A percentile compares a stretch with the other conserved stretches of the same genome.
Evolutionary conservation across 2,329 filamentous ascomycete genomes (phyloP).

Genomic region (Talaromyces sp.): DNA sequence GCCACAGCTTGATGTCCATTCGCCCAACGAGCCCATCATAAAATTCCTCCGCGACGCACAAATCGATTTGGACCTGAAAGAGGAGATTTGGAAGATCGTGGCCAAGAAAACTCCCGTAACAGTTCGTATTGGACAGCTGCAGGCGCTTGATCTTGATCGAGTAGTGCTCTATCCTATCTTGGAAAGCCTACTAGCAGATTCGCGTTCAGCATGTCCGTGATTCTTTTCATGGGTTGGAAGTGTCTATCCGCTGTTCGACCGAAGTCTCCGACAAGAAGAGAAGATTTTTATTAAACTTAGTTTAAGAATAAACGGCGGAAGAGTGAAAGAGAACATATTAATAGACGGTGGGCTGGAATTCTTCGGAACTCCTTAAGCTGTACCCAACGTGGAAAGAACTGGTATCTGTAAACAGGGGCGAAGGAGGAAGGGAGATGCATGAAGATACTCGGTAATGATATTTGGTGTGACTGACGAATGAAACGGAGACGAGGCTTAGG

Average conservation of each 20-base stretch:
- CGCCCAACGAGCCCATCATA: conserved; percentile 7
- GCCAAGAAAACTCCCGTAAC: not conserved
- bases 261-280: too few species aligned
- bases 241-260: not conserved
- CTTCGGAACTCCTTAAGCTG: too few species aligned
- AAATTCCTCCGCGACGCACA: conserved; percentile 18
- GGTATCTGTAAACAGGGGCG: too few species aligned
- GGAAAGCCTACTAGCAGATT: conserved; percentile 10
- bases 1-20: conserved; percentile 15
- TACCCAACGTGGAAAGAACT: too few species aligned
- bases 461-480: too few species aligned
- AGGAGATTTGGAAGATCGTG: conserved; percentile 1
- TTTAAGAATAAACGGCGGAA: too few species aligned
- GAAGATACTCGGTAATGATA: too few species aligned
- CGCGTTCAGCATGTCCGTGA: not conserved
- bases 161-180: conserved; percentile 7
- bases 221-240: not conserved
- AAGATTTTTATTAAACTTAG: too few species aligned
- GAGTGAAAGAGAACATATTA: too few species aligned
- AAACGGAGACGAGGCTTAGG: too few species aligned
- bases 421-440: not conserved
- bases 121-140: conserved; percentile 7
- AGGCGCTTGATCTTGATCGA: conserved; percentile 11
- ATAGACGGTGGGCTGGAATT: too few species aligned
- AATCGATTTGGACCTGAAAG: conserved; percentile 18